A percentile compares a stretch with the other conserved stretches of the same genome.
Conservation (phyloP, 768 basidiomycete genomes). For the Lentinus brumalis region DNA sequence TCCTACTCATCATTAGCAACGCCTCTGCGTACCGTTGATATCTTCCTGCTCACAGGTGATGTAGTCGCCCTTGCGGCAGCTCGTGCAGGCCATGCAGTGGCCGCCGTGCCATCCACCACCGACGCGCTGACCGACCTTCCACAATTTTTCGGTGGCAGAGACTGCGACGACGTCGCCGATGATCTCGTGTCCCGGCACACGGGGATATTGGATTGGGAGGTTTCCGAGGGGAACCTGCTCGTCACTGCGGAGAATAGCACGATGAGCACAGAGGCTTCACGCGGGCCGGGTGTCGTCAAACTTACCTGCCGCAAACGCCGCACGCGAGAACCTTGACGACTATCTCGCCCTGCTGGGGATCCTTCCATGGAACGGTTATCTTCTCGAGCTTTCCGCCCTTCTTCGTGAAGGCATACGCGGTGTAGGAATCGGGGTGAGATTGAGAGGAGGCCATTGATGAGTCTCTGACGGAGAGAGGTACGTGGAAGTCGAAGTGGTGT, state of each 20-base stretch:
- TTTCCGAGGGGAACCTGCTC: not conserved
- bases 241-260: not conserved
- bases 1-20: not conserved
- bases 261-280: not conserved
- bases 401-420: conserved; percentile 22
- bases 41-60: conserved; percentile 27
- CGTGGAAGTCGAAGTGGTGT: no score
- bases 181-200: conserved; percentile 33
- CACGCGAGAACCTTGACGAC: conserved; percentile 31
- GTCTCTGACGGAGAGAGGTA: no score
- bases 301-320: conserved; percentile 30
- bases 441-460: not conserved
- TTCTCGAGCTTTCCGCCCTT: conserved; percentile 19
- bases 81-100: conserved; percentile 27
- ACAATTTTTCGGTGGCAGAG: conserved; percentile 20
- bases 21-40: conserved; percentile 19
- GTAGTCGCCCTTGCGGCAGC: conserved; percentile 29
- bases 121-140: conserved; percentile 33
- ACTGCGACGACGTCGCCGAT: conserved; percentile 29
- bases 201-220: conserved; percentile 9
- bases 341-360: conserved; percentile 22
- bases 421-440: conserved; percentile 20
- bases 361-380: conserved; percentile 24
- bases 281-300: not conserved
- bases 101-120: conserved; percentile 34